Evolutionary conservation across 2,329 filamentous ascomycete species (phyloP).

Genomic region (Fusarium bactridioides): DNA sequence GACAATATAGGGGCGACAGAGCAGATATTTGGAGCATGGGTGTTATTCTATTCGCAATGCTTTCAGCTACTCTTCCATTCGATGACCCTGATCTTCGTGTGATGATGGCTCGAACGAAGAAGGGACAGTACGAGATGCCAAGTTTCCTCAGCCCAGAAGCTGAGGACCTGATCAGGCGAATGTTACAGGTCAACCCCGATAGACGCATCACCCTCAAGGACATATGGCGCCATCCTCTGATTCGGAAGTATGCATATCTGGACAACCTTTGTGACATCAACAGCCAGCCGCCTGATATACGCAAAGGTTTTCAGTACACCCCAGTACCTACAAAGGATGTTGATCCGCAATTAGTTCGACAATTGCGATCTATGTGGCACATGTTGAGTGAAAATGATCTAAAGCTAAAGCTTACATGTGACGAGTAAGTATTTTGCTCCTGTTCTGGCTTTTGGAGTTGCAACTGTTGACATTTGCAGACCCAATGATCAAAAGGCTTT

Average conservation of each 20-base stretch:
- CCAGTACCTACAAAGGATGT: slow-evolving; percentile 71
- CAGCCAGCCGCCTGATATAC: slow-evolving; percentile 62
- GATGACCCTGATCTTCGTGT: slow-evolving; percentile 69
- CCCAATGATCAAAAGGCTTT: slow-evolving; percentile 93
- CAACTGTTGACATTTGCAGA: slow-evolving; percentile 54
- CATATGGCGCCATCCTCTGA: slow-evolving; percentile 87
- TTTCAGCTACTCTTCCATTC: slow-evolving; percentile 86
- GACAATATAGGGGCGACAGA: slow-evolving; percentile 81
- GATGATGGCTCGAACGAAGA: slow-evolving; percentile 69
- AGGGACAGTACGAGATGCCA: slow-evolving; percentile 69
- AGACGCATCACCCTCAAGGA: slow-evolving; percentile 80
- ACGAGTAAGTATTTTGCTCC: slow-evolving; percentile 60
- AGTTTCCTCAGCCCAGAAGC: slow-evolving; percentile 71
- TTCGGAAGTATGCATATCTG: slow-evolving; percentile 82
- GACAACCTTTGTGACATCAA: slow-evolving; percentile 68
- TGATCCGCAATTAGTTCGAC: slow-evolving; percentile 82
- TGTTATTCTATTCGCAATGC: slow-evolving; percentile 86
- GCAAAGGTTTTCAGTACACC: slow-evolving; percentile 69
- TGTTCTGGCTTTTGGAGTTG: neutral
- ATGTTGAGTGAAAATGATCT: slow-evolving; percentile 78
- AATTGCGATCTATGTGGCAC: slow-evolving; percentile 92
- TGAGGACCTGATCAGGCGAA: slow-evolving; percentile 78
- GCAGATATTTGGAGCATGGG: slow-evolving; percentile 96
- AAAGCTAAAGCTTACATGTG: slow-evolving; percentile 70
- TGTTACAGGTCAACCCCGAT: slow-evolving; percentile 80